These are phyloP conservation scores for Collariella sp. DNA, from an alignment of 495 filamentous ascomycete genomes.

Conservation along the genomic window DNA sequence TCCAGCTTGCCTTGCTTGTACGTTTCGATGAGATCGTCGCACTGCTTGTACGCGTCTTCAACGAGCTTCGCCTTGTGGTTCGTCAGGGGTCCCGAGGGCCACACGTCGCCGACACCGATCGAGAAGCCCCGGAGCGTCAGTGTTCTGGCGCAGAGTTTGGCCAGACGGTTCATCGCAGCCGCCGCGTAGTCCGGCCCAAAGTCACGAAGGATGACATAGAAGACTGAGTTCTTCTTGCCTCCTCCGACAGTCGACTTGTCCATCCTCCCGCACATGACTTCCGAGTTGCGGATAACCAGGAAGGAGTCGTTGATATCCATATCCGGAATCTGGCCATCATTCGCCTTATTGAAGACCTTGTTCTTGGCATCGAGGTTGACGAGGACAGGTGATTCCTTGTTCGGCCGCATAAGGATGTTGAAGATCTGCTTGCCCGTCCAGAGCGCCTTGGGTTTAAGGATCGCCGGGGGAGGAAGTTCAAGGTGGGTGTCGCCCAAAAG, in stretches of 20 bases:
- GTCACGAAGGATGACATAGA: slow-evolving; percentile 92
- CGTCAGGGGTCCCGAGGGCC: slow-evolving; percentile 60
- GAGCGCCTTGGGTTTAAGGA: slow-evolving; percentile 75
- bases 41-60: slow-evolving; percentile 66
- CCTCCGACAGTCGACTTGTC: slow-evolving; percentile 92
- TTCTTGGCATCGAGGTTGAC: slow-evolving; percentile 93
- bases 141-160: slow-evolving; percentile 81
- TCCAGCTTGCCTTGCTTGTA: slow-evolving; percentile 71
- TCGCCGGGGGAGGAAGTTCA: slow-evolving; percentile 76
- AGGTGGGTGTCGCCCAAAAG: slow-evolving; percentile 70
- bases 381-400: slow-evolving; percentile 64
- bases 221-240: slow-evolving; percentile 95
- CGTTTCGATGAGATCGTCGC: slow-evolving; percentile 73
- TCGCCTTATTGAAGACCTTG: slow-evolving; percentile 59
- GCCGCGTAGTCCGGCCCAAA: slow-evolving; percentile 85
- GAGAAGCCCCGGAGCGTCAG: slow-evolving; percentile 90
- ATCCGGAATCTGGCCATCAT: slow-evolving; percentile 50
- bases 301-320: slow-evolving; percentile 78
- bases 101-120: slow-evolving; percentile 91
- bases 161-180: slow-evolving; percentile 85
- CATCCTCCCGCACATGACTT: slow-evolving; percentile 97
- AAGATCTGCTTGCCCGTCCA: slow-evolving; percentile 99
- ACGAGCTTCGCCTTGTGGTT: slow-evolving; percentile 67
- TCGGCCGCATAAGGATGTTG: slow-evolving; percentile 89
- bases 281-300: slow-evolving; percentile 88